Conservation (phyloP, 2,329 filamentous ascomycete species). For the Cryphonectria radicalis region DNA sequence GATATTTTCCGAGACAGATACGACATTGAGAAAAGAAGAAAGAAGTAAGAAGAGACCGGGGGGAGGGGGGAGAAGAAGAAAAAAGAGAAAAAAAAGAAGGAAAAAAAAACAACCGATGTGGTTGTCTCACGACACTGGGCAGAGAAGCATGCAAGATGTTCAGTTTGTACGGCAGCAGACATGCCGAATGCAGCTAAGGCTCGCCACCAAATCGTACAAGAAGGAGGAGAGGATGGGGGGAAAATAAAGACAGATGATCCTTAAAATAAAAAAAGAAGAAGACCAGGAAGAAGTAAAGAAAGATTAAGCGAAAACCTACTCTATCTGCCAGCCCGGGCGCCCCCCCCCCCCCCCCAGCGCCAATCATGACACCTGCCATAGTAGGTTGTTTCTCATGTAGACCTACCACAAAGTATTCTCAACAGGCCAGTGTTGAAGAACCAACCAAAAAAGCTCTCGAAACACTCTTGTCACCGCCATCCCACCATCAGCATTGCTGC, state of each 20-base stretch:
- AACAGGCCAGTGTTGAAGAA: background rate
- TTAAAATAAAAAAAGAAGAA: background rate
- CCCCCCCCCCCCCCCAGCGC: background rate
- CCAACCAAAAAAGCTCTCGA: background rate
- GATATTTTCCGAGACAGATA: background rate
- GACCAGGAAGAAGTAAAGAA: background rate
- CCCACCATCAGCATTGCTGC: conserved; percentile 1
- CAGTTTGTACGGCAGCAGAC: background rate
- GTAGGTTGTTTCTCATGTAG: background rate
- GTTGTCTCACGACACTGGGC: background rate
- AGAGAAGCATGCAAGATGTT: conserved; percentile 4
- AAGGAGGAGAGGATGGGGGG: too few relatives aligned
- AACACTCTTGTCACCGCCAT: conserved; percentile 1
- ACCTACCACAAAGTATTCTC: background rate
- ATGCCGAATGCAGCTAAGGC: background rate
- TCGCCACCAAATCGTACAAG: background rate
- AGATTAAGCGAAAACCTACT: background rate
- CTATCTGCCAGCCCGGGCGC: background rate
- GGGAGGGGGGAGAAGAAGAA: background rate
- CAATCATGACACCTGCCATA: background rate
- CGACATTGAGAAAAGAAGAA: background rate
- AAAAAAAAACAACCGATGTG: background rate
- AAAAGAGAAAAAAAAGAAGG: background rate
- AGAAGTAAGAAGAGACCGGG: background rate
- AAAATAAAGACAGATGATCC: background rate